phyloP scores from a whole-genome alignment of 495 filamentous ascomycete genomes.

The Daldinia loculata region DNA sequence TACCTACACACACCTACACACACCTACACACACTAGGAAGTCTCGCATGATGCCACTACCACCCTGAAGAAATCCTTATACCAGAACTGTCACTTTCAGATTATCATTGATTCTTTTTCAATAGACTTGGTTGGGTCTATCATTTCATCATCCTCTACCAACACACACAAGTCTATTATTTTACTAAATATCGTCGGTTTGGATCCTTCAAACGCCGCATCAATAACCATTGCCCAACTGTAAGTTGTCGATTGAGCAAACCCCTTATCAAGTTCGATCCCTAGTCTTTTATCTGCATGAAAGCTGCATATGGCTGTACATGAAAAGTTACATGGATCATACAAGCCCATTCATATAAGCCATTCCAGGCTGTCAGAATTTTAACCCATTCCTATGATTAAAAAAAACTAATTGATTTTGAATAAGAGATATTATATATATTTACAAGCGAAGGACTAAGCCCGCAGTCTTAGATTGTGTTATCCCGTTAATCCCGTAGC shows the following conservation, averaged over 20 bases:
- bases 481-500: conserved; percentile 6
- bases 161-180: not conserved
- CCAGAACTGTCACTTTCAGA: conserved; percentile 3
- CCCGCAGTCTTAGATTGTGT: conserved; percentile 6
- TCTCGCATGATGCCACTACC: conserved; percentile 28
- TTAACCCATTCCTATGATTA: too few relatives aligned
- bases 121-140: not conserved
- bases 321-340: conserved; percentile 10
- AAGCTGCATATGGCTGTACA: conserved; percentile 1
- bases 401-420: conserved; percentile 5
- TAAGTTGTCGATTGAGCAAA: conserved; percentile 22
- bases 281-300: not conserved
- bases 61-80: conserved; percentile 24
- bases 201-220: conserved; percentile 9
- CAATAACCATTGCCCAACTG: not conserved
- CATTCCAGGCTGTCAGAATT: not conserved
- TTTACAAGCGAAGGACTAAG: not conserved
- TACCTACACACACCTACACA: not conserved
- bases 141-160: conserved; percentile 5
- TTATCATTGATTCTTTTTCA: conserved; percentile 3
- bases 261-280: not conserved
- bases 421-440: not conserved
- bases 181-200: not conserved
- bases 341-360: conserved; percentile 14
- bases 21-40: conserved; percentile 5